phyloP scores from a whole-genome alignment of 2,329 filamentous ascomycete species.

The Davidsoniella neocaledoniae region DNA sequence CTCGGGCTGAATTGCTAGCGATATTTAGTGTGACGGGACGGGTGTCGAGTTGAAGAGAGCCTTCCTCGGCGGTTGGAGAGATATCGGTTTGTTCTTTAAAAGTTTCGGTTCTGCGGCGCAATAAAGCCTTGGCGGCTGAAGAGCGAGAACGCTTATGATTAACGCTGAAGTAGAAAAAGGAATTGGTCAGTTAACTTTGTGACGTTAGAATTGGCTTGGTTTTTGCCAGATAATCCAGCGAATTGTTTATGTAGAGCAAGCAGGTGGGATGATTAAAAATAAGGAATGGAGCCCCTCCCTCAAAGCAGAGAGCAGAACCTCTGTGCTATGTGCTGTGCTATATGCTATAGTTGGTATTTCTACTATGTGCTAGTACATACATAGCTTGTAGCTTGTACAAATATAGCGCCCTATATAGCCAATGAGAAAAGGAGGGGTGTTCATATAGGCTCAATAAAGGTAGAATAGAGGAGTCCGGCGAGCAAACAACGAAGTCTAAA shows the following conservation, averaged over 20 bases:
- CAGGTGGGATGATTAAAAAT: neutral
- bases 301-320: no score
- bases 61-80: conserved; percentile 6
- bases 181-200: neutral
- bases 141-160: conserved; percentile 11
- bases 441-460: no score
- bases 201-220: neutral
- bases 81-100: conserved; percentile 5
- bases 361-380: no score
- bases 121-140: conserved; percentile 9
- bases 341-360: no score
- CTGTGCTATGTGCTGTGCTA: no score
- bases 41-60: conserved; percentile 2
- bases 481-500: neutral
- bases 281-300: neutral
- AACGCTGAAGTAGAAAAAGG: neutral
- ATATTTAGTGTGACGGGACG: conserved; percentile 7
- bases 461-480: neutral
- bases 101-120: conserved; percentile 7
- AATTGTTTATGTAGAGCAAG: neutral
- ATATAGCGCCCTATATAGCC: no score
- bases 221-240: neutral
- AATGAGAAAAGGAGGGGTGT: no score
- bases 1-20: conserved; percentile 1
- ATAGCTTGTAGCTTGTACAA: no score